Conservation (phyloP, 805 yeast genomes). For the Ascoidea rubescens region DNA sequence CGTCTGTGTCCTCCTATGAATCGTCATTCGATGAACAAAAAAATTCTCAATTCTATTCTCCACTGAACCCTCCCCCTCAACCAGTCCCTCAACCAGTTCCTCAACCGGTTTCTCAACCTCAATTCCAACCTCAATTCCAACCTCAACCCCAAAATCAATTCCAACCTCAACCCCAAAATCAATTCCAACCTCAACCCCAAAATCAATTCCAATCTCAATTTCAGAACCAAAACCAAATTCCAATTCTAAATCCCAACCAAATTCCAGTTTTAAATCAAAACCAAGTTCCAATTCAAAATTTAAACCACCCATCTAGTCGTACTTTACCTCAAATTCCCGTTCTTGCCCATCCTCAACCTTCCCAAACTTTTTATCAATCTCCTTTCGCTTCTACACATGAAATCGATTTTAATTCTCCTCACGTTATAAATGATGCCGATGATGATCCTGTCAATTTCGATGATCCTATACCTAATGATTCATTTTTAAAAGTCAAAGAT, state of each 20-base stretch:
- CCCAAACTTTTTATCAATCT: neutral
- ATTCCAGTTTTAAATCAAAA: too few species aligned
- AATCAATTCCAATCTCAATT: neutral
- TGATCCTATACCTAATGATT: neutral
- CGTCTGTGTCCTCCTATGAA: too few species aligned
- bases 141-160: neutral
- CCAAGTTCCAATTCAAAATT: too few species aligned
- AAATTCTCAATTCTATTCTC: neutral
- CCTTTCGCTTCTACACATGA: neutral
- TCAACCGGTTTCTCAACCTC: neutral
- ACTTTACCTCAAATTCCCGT: neutral
- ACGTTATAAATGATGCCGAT: neutral
- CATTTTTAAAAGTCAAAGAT: neutral
- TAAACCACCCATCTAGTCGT: too few species aligned
- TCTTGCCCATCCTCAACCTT: slow-evolving; percentile 2
- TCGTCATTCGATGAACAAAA: neutral
- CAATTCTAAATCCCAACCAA: too few species aligned
- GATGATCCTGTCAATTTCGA: neutral
- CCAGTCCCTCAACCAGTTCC: neutral
- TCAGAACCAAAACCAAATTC: too few species aligned
- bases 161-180: slow-evolving; percentile 3
- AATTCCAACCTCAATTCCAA: neutral
- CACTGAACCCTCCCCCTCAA: neutral
- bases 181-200: neutral
- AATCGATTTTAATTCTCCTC: neutral